phyloP scores from a whole-genome alignment of 1,139 yeast species.

The Yamadazyma epiphylla region DNA sequence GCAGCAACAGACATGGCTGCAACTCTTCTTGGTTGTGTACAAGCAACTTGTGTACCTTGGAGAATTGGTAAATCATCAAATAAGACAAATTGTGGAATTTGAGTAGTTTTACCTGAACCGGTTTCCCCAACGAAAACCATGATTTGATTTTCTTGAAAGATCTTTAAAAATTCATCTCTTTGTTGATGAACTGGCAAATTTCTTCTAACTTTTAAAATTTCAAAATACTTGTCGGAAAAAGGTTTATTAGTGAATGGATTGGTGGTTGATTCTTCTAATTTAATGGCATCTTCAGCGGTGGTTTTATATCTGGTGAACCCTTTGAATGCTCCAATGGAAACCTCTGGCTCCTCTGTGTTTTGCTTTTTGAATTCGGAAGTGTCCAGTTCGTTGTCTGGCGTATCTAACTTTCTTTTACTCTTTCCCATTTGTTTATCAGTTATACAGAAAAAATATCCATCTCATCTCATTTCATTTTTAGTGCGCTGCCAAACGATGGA shows the following conservation, averaged over 20 bases:
- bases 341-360: background rate
- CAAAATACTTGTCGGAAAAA: slow-evolving; percentile 65
- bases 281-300: slow-evolving; percentile 66
- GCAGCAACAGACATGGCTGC: slow-evolving; percentile 98
- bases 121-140: slow-evolving; percentile 99
- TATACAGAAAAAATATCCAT: too few species aligned
- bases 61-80: slow-evolving; percentile 89
- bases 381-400: background rate
- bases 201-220: slow-evolving; percentile 73
- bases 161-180: slow-evolving; percentile 77
- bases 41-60: slow-evolving; percentile 77
- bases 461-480: background rate
- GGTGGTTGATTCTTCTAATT: slow-evolving; percentile 55
- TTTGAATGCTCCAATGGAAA: slow-evolving; percentile 24
- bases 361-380: background rate
- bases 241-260: slow-evolving; percentile 78
- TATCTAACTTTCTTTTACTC: background rate
- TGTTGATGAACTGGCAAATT: slow-evolving; percentile 94
- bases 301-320: slow-evolving; percentile 61
- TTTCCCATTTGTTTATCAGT: too few species aligned
- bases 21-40: slow-evolving; percentile 97
- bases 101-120: slow-evolving; percentile 97
- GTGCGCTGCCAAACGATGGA: background rate
- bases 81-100: slow-evolving; percentile 91
- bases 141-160: slow-evolving; percentile 84